Conservation (phyloP, 2,329 filamentous ascomycete species). For the Chrysoporthe deuterocubensis region DNA sequence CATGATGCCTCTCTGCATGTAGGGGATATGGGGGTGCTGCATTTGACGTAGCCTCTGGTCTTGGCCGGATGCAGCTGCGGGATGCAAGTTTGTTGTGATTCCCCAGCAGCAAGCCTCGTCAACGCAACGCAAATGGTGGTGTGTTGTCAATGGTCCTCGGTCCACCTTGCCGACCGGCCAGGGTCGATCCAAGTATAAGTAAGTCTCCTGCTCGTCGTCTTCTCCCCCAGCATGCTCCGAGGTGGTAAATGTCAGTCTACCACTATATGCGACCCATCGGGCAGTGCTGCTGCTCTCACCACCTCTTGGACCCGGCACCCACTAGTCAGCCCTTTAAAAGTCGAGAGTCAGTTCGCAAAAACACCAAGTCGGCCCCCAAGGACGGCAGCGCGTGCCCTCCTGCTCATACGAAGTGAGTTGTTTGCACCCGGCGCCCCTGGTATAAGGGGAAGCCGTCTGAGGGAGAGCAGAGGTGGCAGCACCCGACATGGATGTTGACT, state of each 20-base stretch:
- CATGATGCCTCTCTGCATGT: conserved; percentile 8
- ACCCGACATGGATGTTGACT: background rate
- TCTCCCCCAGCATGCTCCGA: background rate
- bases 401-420: background rate
- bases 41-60: conserved; percentile 9
- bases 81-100: conserved; percentile 25
- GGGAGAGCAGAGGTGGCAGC: background rate
- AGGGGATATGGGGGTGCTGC: background rate
- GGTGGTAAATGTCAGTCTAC: background rate
- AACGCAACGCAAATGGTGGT: conserved; percentile 28
- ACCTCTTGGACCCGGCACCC: background rate
- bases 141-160: conserved; percentile 30
- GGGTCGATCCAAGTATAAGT: conserved; percentile 37
- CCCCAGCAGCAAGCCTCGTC: conserved; percentile 29
- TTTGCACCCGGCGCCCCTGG: background rate
- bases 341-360: background rate
- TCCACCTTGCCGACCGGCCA: conserved; percentile 29
- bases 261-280: background rate
- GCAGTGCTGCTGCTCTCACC: background rate
- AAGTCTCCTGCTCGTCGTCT: conserved; percentile 30
- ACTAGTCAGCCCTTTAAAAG: background rate
- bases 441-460: background rate
- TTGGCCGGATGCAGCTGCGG: conserved; percentile 27
- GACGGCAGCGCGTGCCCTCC: background rate
- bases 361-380: background rate